phyloP scores from a whole-genome alignment of 768 basidiomycete genomes.

The Amanita pallidorosea region DNA sequence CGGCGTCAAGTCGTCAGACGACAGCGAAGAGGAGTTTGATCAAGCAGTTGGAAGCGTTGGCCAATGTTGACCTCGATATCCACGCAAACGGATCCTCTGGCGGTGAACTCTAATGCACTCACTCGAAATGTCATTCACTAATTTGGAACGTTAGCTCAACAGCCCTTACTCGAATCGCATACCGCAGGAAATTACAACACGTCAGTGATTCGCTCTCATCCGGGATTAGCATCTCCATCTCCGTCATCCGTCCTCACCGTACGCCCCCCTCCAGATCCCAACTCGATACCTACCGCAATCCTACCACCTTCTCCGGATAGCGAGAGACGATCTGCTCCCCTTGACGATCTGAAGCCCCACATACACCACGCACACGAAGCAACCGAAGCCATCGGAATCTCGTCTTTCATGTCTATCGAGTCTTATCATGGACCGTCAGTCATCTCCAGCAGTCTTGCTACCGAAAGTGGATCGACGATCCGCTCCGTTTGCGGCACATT shows the following conservation, averaged over 20 bases:
- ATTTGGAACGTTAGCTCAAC: no score
- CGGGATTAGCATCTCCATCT: conserved; percentile 26
- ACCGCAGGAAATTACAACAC: conserved; percentile 51
- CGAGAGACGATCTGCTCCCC: conserved; percentile 10
- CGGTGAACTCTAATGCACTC: conserved; percentile 14
- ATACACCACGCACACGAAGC: conserved; percentile 9
- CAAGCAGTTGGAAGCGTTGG: conserved; percentile 47
- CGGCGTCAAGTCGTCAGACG: no score
- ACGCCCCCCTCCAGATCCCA: conserved; percentile 42
- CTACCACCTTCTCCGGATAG: conserved; percentile 23
- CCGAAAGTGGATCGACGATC: conserved; percentile 68
- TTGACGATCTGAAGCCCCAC: conserved; percentile 4
- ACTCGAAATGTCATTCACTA: background rate
- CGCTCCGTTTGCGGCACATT: conserved; percentile 30
- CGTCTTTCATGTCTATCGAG: conserved; percentile 46
- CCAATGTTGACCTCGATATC: conserved; percentile 38
- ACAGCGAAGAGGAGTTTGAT: conserved; percentile 62
- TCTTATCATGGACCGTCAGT: conserved; percentile 46
- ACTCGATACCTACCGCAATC: conserved; percentile 28
- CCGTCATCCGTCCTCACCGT: conserved; percentile 70
- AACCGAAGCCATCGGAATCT: conserved; percentile 27
- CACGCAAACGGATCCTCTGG: conserved; percentile 33
- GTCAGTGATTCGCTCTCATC: conserved; percentile 48
- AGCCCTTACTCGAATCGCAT: conserved; percentile 40
- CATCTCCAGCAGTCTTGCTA: conserved; percentile 49